phyloP scores from a whole-genome alignment of 305 asterid genomes.

The Stenogyne calaminthoides region DNA sequence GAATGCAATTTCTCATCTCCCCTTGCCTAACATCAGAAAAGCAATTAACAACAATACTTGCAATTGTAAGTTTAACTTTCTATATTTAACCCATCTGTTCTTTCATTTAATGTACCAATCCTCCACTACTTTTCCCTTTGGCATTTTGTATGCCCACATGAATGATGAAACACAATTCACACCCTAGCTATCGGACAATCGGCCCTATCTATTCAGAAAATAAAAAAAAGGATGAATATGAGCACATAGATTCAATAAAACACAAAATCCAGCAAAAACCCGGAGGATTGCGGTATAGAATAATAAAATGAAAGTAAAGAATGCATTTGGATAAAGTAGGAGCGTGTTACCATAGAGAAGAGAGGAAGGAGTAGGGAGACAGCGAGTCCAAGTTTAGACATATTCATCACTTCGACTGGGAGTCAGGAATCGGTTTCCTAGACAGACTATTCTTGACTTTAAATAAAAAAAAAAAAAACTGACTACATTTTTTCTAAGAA shows the following conservation, averaged over 20 bases:
- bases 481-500: too few relatives aligned
- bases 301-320: neutral
- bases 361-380: slow-evolving; percentile 28
- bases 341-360: slow-evolving; percentile 29
- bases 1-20: slow-evolving; percentile 67
- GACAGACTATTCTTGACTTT: too few relatives aligned
- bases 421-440: neutral
- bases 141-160: too few relatives aligned
- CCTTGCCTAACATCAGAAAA: slow-evolving; percentile 36
- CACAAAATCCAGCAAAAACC: slow-evolving; percentile 12
- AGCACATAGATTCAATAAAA: neutral
- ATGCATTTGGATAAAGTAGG: neutral
- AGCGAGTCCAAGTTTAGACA: slow-evolving; percentile 30
- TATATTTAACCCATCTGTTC: neutral
- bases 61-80: neutral
- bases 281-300: slow-evolving; percentile 1
- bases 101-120: neutral
- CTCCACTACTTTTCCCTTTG: neutral
- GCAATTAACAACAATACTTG: neutral
- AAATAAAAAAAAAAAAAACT: too few relatives aligned
- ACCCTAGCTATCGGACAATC: neutral
- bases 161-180: neutral
- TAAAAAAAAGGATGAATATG: neutral
- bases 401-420: slow-evolving; percentile 28
- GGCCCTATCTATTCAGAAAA: neutral